Conservation (phyloP, 768 basidiomycete species). For the Boletellus emodensis region DNA sequence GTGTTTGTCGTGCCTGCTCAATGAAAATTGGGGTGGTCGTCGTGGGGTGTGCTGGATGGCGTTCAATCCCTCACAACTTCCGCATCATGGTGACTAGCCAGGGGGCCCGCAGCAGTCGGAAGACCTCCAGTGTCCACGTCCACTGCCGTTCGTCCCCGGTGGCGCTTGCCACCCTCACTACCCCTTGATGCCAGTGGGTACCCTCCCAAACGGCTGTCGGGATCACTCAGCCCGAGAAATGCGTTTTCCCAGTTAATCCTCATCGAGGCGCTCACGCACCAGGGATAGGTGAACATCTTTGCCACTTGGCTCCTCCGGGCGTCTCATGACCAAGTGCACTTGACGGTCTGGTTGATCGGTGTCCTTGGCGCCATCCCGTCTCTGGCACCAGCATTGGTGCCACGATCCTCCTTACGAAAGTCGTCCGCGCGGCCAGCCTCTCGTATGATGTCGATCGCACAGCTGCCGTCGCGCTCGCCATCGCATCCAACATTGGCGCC, state of each 20-base stretch:
- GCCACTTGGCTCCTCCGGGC: constrained; percentile 59
- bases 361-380: constrained; percentile 66
- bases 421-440: constrained; percentile 50
- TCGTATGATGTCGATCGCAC: constrained; percentile 41
- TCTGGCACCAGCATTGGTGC: constrained; percentile 93
- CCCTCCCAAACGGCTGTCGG: no score
- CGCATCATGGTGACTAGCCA: no score
- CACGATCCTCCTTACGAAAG: constrained; percentile 82
- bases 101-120: no score
- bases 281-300: constrained; percentile 88
- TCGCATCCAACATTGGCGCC: constrained; percentile 88
- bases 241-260: constrained; percentile 84
- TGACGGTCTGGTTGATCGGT: constrained; percentile 64
- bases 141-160: no score
- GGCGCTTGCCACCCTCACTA: no score
- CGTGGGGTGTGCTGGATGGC: no score
- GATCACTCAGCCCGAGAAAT: no score
- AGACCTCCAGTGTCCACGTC: no score
- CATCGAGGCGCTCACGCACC: constrained; percentile 74
- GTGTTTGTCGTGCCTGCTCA: no score
- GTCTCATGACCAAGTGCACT: constrained; percentile 38
- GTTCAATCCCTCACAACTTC: no score
- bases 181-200: no score
- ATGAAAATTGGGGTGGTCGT: no score
- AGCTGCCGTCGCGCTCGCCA: constrained; percentile 70